Conservation (phyloP, 768 basidiomycete species). For the Flagelloscypha sp. region DNA sequence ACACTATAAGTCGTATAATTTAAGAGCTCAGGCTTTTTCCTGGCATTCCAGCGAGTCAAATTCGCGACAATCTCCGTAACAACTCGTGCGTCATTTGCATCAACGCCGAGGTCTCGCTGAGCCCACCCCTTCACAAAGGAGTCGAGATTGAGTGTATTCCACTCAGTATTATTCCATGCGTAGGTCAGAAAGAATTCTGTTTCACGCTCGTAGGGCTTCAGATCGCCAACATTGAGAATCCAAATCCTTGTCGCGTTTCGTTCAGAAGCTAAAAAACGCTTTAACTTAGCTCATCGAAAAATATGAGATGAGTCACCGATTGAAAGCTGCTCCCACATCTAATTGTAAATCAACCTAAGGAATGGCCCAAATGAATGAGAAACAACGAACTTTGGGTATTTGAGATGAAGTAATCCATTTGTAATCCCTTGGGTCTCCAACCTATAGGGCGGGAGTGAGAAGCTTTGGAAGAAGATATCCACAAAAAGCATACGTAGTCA, state of each 20-base stretch:
- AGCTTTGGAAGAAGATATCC: too few relatives aligned
- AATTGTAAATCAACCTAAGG: too few relatives aligned
- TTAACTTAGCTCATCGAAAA: too few relatives aligned
- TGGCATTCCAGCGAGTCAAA: slow-evolving; percentile 46
- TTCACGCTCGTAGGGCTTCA: slow-evolving; percentile 68
- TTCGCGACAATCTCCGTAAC: slow-evolving; percentile 49
- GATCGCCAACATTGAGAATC: slow-evolving; percentile 70
- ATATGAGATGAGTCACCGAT: too few relatives aligned
- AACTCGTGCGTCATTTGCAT: slow-evolving; percentile 26
- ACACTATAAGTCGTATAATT: slow-evolving; percentile 56
- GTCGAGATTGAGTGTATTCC: slow-evolving; percentile 45
- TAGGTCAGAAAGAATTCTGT: slow-evolving; percentile 61
- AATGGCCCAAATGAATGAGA: too few relatives aligned
- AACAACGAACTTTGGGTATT: too few relatives aligned
- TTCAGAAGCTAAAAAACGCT: too few relatives aligned
- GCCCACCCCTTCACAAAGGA: slow-evolving; percentile 53
- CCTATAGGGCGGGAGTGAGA: too few relatives aligned
- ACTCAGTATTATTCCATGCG: slow-evolving; percentile 52
- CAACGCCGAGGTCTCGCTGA: slow-evolving; percentile 52
- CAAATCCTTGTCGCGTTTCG: slow-evolving; percentile 55
- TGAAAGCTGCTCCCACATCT: too few relatives aligned
- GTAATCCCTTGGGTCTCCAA: slow-evolving; percentile 59
- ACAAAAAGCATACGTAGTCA: slow-evolving; percentile 38
- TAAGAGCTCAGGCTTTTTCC: slow-evolving; percentile 59
- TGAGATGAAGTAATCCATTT: slow-evolving; percentile 58